Conservation (phyloP, 108 stramenopile species). For the Nitzschia sp. region DNA sequence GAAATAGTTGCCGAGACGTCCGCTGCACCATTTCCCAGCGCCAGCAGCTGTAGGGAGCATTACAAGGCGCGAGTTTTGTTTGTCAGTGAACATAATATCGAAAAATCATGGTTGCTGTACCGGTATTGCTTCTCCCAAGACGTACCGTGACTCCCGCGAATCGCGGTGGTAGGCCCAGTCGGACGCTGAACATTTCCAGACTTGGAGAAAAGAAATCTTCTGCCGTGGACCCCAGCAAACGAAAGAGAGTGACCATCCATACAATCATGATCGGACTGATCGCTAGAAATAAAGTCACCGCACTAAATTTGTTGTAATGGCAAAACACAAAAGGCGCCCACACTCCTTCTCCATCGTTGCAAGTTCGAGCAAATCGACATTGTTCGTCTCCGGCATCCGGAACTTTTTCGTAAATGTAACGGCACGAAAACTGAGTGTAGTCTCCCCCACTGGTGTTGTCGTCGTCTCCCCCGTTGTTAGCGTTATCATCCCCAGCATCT, state of each 20-base stretch:
- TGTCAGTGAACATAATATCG: too few relatives aligned
- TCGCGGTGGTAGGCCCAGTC: constrained; percentile 88
- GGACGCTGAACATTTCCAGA: constrained; percentile 85
- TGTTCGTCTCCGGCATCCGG: constrained; percentile 48
- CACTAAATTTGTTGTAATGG: constrained; percentile 22
- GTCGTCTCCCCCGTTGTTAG: constrained; percentile 4
- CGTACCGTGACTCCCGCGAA: constrained; percentile 97
- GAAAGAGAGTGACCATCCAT: constrained; percentile 81
- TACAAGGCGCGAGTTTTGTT: too few relatives aligned
- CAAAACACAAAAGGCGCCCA: constrained; percentile 78
- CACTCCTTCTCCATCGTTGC: constrained; percentile 68
- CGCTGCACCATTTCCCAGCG: constrained; percentile 97
- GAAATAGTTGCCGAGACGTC: constrained; percentile 92
- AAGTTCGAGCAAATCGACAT: constrained; percentile 73
- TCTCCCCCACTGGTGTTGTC: constrained; percentile 16
- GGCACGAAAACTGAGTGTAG: constrained; percentile 46
- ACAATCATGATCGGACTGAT: constrained; percentile 64
- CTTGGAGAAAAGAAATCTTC: constrained; percentile 94
- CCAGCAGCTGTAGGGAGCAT: too few relatives aligned
- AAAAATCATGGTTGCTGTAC: too few relatives aligned
- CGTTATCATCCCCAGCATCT: constrained; percentile 15
- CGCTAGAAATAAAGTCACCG: constrained; percentile 39
- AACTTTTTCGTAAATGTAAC: constrained; percentile 33
- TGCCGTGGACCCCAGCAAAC: constrained; percentile 90
- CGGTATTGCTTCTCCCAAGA: too few relatives aligned